Conservation (phyloP, 345 rosid species). For the Acer negundo region DNA sequence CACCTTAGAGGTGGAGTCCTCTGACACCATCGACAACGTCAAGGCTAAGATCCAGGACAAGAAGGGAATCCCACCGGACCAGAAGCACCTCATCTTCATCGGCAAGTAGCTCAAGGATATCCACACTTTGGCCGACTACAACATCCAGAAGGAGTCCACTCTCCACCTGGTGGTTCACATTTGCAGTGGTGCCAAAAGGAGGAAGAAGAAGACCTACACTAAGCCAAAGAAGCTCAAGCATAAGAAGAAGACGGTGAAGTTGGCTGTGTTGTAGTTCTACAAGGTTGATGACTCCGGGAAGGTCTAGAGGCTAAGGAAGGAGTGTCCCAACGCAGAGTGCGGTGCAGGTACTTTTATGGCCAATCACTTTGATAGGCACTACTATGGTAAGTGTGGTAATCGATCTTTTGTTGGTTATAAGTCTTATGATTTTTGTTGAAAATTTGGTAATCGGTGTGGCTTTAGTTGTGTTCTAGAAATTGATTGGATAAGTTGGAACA, state of each 20-base stretch:
- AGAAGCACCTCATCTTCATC: too few relatives aligned
- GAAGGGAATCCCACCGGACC: too few relatives aligned
- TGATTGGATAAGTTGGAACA: too few relatives aligned
- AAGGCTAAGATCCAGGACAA: conserved; percentile 17
- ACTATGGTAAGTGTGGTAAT: conserved; percentile 73
- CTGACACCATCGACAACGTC: conserved; percentile 42
- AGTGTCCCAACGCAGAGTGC: conserved; percentile 44
- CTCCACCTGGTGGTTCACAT: too few relatives aligned
- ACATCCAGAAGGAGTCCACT: too few relatives aligned
- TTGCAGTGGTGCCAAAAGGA: too few relatives aligned
- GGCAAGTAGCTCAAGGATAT: too few relatives aligned
- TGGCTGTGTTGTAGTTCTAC: too few relatives aligned
- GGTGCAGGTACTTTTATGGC: conserved; percentile 54
- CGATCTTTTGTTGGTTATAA: neutral
- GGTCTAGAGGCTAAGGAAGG: conserved; percentile 64
- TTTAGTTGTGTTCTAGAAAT: neutral
- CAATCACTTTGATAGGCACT: conserved; percentile 66
- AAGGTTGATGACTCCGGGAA: conserved; percentile 40
- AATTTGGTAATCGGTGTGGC: neutral
- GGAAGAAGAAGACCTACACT: too few relatives aligned
- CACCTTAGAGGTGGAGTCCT: conserved; percentile 66
- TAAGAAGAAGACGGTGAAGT: too few relatives aligned
- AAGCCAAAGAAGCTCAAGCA: too few relatives aligned
- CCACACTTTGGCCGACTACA: too few relatives aligned
- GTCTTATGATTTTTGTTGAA: neutral